Conservation (phyloP, 805 yeast species). For the Nakazawaea pomicola region DNA sequence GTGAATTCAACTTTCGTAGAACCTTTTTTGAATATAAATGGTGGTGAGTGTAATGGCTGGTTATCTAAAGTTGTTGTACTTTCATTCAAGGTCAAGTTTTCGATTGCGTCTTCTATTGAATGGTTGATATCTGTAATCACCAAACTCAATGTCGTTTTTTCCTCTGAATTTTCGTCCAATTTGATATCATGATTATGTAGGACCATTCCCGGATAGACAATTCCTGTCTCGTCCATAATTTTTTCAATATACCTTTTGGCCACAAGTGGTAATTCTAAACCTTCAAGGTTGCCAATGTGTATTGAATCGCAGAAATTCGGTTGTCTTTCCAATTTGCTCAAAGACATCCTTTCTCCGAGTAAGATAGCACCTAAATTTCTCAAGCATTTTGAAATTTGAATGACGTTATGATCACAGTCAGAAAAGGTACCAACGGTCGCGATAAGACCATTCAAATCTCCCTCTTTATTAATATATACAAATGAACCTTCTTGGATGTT, state of each 20-base stretch:
- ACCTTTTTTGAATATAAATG: conserved; percentile 37
- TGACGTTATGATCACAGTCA: conserved; percentile 18
- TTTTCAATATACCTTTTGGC: conserved; percentile 23
- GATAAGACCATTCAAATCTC: conserved; percentile 5
- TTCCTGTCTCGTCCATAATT: conserved; percentile 47
- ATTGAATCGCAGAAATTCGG: conserved; percentile 33
- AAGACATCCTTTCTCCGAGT: conserved; percentile 28
- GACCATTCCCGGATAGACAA: conserved; percentile 52
- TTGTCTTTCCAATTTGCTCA: conserved; percentile 42
- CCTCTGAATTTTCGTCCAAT: conserved; percentile 19
- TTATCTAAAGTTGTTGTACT: conserved; percentile 20
- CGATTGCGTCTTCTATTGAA: conserved; percentile 19
- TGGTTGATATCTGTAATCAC: conserved; percentile 12
- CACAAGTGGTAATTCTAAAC: conserved; percentile 16
- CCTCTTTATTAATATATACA: conserved; percentile 6
- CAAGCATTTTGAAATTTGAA: conserved; percentile 20
- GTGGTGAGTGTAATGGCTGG: conserved; percentile 39
- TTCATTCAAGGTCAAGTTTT: conserved; percentile 23
- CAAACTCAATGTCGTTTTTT: conserved; percentile 15
- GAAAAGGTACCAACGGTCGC: neutral
- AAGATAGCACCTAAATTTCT: conserved; percentile 19
- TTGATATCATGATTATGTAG: conserved; percentile 21
- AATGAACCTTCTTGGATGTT: conserved; percentile 1
- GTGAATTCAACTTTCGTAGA: conserved; percentile 7
- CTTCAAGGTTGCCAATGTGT: conserved; percentile 14